phyloP scores from a whole-genome alignment of 2,329 filamentous ascomycete species.

The Colletotrichum camelliae region DNA sequence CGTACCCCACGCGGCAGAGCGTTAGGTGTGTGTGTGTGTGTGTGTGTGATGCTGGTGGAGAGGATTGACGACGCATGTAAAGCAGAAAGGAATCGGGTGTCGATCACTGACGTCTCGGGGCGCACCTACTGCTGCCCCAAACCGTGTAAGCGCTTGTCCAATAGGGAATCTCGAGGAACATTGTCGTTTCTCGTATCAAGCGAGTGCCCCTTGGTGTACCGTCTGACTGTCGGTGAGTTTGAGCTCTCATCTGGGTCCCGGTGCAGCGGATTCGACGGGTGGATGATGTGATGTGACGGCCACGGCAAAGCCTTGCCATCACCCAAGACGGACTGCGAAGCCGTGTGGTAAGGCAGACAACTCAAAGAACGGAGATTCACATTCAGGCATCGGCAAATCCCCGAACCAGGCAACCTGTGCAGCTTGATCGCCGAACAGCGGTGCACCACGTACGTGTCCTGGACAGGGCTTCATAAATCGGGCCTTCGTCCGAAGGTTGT shows the following conservation, averaged over 20 bases:
- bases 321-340: background rate
- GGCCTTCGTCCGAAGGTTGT: constrained; percentile 9
- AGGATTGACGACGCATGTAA: background rate
- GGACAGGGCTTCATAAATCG: constrained; percentile 4
- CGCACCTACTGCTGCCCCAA: background rate
- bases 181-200: background rate
- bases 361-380: background rate
- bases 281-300: background rate
- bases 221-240: background rate
- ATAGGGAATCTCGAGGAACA: background rate
- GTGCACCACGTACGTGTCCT: constrained; percentile 9
- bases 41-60: background rate
- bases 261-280: background rate
- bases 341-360: background rate
- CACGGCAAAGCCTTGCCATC: background rate
- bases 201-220: background rate
- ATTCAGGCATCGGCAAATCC: background rate
- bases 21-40: background rate
- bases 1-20: background rate
- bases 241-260: background rate
- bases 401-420: background rate
- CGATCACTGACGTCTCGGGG: background rate
- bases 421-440: background rate
- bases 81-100: background rate
- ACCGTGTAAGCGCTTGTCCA: background rate